Percentiles rank a stretch among this genome's conserved stretches.
These are phyloP conservation scores for Cercospora sesami DNA, from an alignment of 2,329 filamentous ascomycete genomes.

Conservation along the genomic window DNA sequence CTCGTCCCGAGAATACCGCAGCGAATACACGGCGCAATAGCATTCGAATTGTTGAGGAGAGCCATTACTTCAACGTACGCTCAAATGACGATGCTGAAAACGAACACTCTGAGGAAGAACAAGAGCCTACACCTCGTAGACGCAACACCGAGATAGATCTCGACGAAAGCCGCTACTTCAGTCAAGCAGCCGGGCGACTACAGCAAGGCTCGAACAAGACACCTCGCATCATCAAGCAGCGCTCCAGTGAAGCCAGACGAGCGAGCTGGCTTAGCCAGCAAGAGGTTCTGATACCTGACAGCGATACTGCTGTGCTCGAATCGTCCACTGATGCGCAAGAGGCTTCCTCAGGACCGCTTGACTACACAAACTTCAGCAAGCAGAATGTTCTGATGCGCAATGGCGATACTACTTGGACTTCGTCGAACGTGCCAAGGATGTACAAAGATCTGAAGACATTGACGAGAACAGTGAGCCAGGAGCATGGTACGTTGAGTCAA, in stretches of 20 bases:
- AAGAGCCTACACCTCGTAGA: not conserved
- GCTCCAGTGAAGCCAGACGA: slow-evolving; percentile 20
- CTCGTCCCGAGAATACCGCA: slow-evolving; percentile 25
- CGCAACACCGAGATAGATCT: slow-evolving; percentile 29
- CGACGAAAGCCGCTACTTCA: slow-evolving; percentile 32
- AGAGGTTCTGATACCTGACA: slow-evolving; percentile 28
- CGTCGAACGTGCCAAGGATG: slow-evolving; percentile 17
- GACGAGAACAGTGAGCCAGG: slow-evolving; percentile 32
- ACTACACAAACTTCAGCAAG: slow-evolving; percentile 23
- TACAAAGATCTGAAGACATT: slow-evolving; percentile 28
- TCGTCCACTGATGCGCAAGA: slow-evolving; percentile 27
- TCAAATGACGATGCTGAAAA: not conserved
- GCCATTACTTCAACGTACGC: not conserved
- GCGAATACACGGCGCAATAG: slow-evolving; percentile 37
- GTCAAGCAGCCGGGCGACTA: slow-evolving; percentile 23
- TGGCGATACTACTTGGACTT: slow-evolving; percentile 21
- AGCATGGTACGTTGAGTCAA: slow-evolving; percentile 35
- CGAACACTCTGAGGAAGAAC: not conserved
- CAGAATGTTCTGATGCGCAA: slow-evolving; percentile 21
- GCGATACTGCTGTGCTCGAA: slow-evolving; percentile 27
- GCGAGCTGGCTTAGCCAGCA: slow-evolving; percentile 17
- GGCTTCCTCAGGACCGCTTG: slow-evolving; percentile 10
- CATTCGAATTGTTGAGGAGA: not conserved
- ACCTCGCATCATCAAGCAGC: slow-evolving; percentile 23
- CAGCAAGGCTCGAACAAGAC: not conserved